A percentile compares a stretch with the other conserved stretches of the same genome.
These are phyloP conservation scores for Tetracladium setigerum DNA, from an alignment of 495 filamentous ascomycete genomes.

Conservation along the genomic window DNA sequence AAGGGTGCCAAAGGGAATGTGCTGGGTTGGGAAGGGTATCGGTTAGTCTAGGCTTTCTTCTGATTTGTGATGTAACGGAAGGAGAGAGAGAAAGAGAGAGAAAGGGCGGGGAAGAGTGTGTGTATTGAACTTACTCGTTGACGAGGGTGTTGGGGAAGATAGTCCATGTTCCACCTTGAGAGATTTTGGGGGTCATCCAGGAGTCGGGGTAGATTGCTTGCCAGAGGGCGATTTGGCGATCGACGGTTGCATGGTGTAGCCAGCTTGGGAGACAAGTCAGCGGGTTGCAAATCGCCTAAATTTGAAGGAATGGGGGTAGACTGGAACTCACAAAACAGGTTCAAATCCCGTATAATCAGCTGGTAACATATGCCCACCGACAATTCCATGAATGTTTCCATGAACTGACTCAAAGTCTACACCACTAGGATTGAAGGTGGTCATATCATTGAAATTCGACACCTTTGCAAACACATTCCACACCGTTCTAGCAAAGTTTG, in stretches of 20 bases:
- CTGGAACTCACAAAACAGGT: conserved; percentile 45
- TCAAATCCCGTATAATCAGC: conserved; percentile 61
- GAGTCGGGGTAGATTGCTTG: conserved; percentile 54
- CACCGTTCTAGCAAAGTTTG: too few relatives aligned
- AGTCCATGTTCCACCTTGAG: conserved; percentile 43
- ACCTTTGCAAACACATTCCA: not conserved
- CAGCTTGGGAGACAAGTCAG: not conserved
- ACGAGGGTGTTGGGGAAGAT: conserved; percentile 29
- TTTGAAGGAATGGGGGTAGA: not conserved
- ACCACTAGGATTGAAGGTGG: not conserved
- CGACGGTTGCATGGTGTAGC: conserved; percentile 36
- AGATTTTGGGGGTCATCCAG: conserved; percentile 40
- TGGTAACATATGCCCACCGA: conserved; percentile 51
- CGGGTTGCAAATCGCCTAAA: not conserved
- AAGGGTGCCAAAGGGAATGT: conserved; percentile 37
- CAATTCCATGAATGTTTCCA: conserved; percentile 47
- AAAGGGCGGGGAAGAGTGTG: too few relatives aligned
- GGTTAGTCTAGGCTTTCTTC: conserved; percentile 38
- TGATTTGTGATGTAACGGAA: conserved; percentile 40
- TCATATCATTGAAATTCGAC: not conserved
- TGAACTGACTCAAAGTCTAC: conserved; percentile 56
- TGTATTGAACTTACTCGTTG: not conserved
- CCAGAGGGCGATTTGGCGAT: conserved; percentile 65
- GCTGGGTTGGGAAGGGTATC: conserved; percentile 24
- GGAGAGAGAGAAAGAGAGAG: conserved; percentile 56